Conservation (phyloP, 139 green algal genomes). For the Coelastrella sp. region DNA sequence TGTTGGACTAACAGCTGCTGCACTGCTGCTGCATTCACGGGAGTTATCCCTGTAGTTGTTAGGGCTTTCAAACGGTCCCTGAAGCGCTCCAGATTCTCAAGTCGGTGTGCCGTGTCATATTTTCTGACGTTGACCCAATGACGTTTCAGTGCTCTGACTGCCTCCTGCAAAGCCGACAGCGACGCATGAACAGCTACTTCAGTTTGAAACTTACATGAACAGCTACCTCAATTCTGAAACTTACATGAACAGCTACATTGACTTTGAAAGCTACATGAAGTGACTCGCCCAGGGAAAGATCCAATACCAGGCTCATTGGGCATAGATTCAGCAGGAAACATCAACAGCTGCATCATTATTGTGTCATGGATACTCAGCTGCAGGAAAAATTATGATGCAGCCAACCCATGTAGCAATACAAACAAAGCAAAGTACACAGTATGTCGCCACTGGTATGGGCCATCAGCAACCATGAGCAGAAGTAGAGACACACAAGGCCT, state of each 20-base stretch:
- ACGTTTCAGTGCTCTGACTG: slow-evolving; percentile 23
- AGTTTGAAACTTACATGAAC: not conserved
- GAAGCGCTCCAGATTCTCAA: not conserved
- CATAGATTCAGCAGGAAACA: too few species aligned
- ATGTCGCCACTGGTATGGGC: not conserved
- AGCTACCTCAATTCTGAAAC: not conserved
- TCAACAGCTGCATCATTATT: not conserved
- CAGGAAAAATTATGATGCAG: too few species aligned
- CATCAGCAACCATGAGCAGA: too few species aligned
- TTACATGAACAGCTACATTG: too few species aligned
- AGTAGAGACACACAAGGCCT: too few species aligned
- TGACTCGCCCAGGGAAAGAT: too few species aligned
- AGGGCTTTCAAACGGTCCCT: not conserved
- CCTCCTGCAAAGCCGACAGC: not conserved
- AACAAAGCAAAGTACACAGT: not conserved
- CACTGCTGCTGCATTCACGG: not conserved
- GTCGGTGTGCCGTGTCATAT: slow-evolving; percentile 1
- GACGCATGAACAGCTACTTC: not conserved
- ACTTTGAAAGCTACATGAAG: too few species aligned
- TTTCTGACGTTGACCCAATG: slow-evolving; percentile 34
- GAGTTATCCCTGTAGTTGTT: not conserved
- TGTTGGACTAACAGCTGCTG: not conserved
- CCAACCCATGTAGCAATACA: not conserved
- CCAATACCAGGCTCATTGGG: too few species aligned
- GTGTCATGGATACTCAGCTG: not conserved